Conservation (phyloP, 2,329 filamentous ascomycete genomes). For the Colletotrichum sojae region DNA sequence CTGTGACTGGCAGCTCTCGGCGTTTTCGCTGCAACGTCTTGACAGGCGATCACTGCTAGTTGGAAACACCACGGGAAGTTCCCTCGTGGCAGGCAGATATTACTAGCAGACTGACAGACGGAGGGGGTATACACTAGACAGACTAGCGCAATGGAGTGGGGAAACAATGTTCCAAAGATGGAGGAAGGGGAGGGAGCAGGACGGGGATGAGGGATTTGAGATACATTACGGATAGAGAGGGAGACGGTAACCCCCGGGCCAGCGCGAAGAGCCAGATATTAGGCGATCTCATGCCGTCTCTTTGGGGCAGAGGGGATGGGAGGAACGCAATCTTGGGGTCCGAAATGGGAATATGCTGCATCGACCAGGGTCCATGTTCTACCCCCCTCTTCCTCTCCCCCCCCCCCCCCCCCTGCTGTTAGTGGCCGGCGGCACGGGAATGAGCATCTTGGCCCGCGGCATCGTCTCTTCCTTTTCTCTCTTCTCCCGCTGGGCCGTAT, state of each 20-base stretch:
- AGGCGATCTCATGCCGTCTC: not conserved
- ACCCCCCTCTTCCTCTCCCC: no score
- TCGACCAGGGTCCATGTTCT: not conserved
- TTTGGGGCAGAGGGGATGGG: not conserved
- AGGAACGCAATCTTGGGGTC: not conserved
- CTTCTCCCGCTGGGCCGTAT: not conserved
- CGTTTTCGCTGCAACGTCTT: not conserved
- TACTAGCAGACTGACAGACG: no score
- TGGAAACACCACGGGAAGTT: not conserved
- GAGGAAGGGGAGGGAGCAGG: no score
- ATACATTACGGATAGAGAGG: no score
- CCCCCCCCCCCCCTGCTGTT: not conserved
- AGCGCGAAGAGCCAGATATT: no score
- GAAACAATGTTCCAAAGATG: no score
- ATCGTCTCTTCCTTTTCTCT: not conserved
- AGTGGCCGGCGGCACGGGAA: conserved; percentile 1
- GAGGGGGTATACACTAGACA: no score
- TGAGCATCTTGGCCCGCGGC: not conserved
- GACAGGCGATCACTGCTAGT: not conserved
- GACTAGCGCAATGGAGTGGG: no score
- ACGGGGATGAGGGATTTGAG: no score
- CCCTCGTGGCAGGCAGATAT: no score
- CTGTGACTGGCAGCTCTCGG: not conserved
- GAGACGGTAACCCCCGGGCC: not conserved
- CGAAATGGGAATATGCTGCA: not conserved